Base-by-base conservation (phyloP, 2,329 filamentous ascomycete species). In the Hirsutella minnesotensis region DNA sequence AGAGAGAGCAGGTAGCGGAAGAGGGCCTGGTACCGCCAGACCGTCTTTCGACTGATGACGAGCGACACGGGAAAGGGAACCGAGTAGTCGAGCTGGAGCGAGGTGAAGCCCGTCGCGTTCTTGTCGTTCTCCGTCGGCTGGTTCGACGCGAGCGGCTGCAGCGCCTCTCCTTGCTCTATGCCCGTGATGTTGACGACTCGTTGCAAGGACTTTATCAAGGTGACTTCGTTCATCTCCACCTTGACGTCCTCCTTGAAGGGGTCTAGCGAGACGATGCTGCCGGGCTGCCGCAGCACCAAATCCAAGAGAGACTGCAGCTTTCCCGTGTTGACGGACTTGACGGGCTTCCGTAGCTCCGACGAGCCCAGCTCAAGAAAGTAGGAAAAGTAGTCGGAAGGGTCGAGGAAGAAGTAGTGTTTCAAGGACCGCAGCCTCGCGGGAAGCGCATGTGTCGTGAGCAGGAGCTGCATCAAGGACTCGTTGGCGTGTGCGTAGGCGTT, bases 321-420 rank as follows among this genome's bases (percentile, higher is more conserved):
- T 60, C 81, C 81, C 43, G 86, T 85, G 56, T 96, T 98, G 62
- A 96, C 88, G 42, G 75, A 75, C 58, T 87, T 87, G 45, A 89
- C 86, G 27, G 85, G 83, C 59, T 95, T 95, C 54, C 86, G 84
- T 45, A 98, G 72, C 63, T 98, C 92, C 1, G 88, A 89, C 24
- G 84, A 74, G 43, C 87, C 81, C 18, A 98, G 79, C 58, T 98
- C 92, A 46, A 98, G 79, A 61, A 98, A 98, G 63, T 96, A 94
- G 3, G 88, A 88, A 63, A 98, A 96, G 68, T 95, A 98, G 61
- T 98, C 92, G 29, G 92, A 95, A 9, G 89, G 84, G 54, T 96
- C 90, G 48, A 98, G 80, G 70, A 98, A 98, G 69, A 96, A 98
- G 67, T 98, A 98, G 63, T 98, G 92, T 61, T 98, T 98, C 33